Evolutionary conservation across 139 green algal species (phyloP), one percentile per base, ranked within the genome.

Genomic region (Desmodesmus armatus): DNA sequence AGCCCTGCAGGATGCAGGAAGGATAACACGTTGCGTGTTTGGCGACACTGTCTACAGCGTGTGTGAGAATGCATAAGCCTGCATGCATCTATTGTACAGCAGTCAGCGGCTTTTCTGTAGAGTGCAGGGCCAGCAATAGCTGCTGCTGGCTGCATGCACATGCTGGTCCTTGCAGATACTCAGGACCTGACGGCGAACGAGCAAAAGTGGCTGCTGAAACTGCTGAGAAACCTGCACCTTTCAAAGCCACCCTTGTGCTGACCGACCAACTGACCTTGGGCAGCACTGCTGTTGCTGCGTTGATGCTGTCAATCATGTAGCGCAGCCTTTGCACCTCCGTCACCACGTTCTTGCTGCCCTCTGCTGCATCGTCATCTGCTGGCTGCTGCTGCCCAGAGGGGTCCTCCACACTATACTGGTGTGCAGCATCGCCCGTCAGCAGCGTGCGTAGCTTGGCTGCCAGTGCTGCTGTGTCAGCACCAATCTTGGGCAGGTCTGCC

Each of bases 401-500:
- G 5, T 60, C 69, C 75, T 72, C 71, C 74, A 86, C n/a, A 60
- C 62, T 39, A 35, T 86, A 80, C 80, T 86, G 80, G 69, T 63
- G 73, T 49, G 80, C 80, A 41, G 90, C 88, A 72, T 92, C 88
- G 3, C 90, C 90, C 41, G 55, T 91, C 23, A 94, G 89, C 51
- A 81, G 82, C 25, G 66, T 79, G 33, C 43, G 44, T 53, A 93
- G 63, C 19, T 71, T 86, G 9, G 23, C 75, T 33, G 89, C 92
- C 25, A 82, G 72, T 25, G 2, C 39, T 1, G 79, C 79, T 11
- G 88, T 87, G 23, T 92, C 87, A 15, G 49, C 29, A 33, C 92
- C 88, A 2, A 95, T 60, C 0, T 88, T 23, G 31, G 90, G 87
- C n/a, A 96, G 74, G 86, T 96, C 91, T 23, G 92, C 81, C 93